These are phyloP conservation scores for Stachybotrys echinatus DNA, from an alignment of 2,329 filamentous ascomycete genomes.

Conservation along the genomic window DNA sequence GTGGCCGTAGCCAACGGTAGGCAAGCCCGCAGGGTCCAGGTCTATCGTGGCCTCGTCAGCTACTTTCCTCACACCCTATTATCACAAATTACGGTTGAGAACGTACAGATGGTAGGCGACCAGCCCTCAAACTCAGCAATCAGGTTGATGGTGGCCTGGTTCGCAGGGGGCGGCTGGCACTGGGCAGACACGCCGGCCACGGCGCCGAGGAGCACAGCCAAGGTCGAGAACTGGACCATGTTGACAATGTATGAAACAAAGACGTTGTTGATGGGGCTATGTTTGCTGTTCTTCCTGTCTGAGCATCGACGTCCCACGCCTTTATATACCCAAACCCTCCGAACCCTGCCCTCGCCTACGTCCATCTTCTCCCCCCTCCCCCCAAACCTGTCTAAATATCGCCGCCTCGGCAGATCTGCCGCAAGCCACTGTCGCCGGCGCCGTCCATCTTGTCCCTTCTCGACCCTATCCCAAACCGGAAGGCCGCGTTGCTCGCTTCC, in stretches of 20 bases:
- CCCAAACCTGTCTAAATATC: neutral
- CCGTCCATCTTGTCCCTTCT: no score
- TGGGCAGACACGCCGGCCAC: slow-evolving; percentile 5
- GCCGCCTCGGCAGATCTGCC: neutral
- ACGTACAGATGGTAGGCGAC: slow-evolving; percentile 5
- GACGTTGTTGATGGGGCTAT: neutral
- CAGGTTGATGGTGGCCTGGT: slow-evolving; percentile 3
- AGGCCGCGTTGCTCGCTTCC: no score
- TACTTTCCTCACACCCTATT: slow-evolving; percentile 6
- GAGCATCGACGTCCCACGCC: neutral
- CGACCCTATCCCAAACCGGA: neutral
- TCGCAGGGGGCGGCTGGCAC: slow-evolving; percentile 10
- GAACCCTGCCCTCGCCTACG: no score
- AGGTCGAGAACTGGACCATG: neutral
- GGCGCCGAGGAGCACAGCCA: slow-evolving; percentile 1
- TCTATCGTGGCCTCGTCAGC: slow-evolving; percentile 10
- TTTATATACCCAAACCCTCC: neutral
- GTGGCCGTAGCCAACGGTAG: slow-evolving; percentile 47
- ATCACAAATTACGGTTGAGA: neutral
- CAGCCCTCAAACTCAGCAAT: slow-evolving; percentile 6
- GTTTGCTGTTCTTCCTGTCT: neutral
- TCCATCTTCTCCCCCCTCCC: no score
- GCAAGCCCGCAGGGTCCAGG: slow-evolving; percentile 36
- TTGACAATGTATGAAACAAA: neutral
- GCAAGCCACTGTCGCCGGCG: neutral